These are phyloP conservation scores for Hemileia vastatrix DNA, from an alignment of 1,284 basidiomycete species.

Conservation along the genomic window DNA sequence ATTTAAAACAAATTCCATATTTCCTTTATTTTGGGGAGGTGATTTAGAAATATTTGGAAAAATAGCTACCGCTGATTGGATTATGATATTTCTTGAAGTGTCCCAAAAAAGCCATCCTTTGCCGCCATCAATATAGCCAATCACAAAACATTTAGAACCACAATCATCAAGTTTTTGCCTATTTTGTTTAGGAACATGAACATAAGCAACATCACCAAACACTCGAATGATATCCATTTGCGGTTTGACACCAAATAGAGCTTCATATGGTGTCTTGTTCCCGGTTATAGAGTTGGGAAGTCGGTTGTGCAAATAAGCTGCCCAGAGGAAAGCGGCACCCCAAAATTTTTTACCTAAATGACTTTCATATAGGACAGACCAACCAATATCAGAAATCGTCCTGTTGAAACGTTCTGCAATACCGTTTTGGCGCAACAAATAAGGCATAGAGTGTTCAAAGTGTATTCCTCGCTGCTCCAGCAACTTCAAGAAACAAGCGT, in stretches of 20 bases:
- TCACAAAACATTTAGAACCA: neutral
- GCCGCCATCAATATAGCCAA: constrained; percentile 1
- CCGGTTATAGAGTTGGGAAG: neutral
- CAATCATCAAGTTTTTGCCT: neutral
- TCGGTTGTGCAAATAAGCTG: neutral
- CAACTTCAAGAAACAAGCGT: too few relatives aligned
- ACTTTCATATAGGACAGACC: neutral
- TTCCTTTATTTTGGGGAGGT: too few relatives aligned
- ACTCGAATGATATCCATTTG: neutral
- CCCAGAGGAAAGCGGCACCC: neutral
- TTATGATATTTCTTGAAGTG: too few relatives aligned
- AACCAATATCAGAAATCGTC: neutral
- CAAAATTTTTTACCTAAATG: neutral
- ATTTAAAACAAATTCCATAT: too few relatives aligned
- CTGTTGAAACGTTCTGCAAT: neutral
- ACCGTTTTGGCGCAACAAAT: too few relatives aligned
- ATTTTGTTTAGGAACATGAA: neutral
- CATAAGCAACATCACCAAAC: neutral
- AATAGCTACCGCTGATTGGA: too few relatives aligned
- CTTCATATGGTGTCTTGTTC: neutral
- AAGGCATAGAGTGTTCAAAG: too few relatives aligned
- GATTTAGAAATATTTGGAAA: too few relatives aligned
- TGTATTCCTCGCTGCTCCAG: too few relatives aligned
- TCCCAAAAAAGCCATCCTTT: constrained; percentile 6
- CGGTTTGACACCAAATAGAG: neutral